A percentile compares a stretch with the other conserved stretches of the same genome.
Conservation (phyloP, 2,329 filamentous ascomycete species). For the Colletotrichum tropicicola region DNA sequence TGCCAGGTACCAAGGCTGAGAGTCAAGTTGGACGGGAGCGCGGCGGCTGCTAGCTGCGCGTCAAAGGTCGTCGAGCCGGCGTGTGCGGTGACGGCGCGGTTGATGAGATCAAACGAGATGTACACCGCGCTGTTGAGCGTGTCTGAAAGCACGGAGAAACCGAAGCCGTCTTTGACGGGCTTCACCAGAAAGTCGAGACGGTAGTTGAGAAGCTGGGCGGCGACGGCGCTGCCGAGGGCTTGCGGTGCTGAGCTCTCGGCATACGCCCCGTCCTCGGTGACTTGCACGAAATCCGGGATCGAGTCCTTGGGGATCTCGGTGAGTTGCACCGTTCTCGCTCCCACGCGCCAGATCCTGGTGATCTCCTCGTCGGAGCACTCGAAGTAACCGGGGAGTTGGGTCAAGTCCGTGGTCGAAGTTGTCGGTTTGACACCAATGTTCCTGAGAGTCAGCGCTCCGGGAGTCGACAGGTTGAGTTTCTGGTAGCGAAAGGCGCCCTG, state of each 20-base stretch:
- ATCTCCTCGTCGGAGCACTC: conserved; percentile 38
- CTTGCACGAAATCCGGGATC: conserved; percentile 37
- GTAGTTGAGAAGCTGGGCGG: conserved; percentile 34
- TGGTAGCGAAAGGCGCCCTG: conserved; percentile 47
- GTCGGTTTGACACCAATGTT: conserved; percentile 39
- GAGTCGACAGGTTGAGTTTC: conserved; percentile 43
- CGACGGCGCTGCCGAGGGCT: conserved; percentile 26
- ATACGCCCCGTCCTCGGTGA: conserved; percentile 37
- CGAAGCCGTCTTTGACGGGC: conserved; percentile 38
- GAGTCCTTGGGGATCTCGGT: conserved; percentile 39
- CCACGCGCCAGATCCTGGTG: conserved; percentile 40
- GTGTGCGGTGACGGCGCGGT: conserved; percentile 26
- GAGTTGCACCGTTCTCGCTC: conserved; percentile 41
- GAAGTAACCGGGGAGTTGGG: conserved; percentile 38
- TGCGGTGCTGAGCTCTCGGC: conserved; percentile 40
- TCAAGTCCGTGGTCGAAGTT: conserved; percentile 34
- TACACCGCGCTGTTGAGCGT: conserved; percentile 41
- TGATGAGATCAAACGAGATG: conserved; percentile 35
- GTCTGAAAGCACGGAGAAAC: conserved; percentile 39
- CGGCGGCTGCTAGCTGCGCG: not conserved
- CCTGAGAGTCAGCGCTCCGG: conserved; percentile 36
- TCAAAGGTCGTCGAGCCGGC: conserved; percentile 26
- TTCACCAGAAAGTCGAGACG: conserved; percentile 38
- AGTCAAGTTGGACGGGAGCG: conserved; percentile 3
- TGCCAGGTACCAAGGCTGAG: conserved; percentile 22